Percentiles rank a stretch among this genome's conserved stretches.
These are phyloP conservation scores for Tylopilus subfusipes DNA, from an alignment of 768 basidiomycete species.

Conservation along the genomic window DNA sequence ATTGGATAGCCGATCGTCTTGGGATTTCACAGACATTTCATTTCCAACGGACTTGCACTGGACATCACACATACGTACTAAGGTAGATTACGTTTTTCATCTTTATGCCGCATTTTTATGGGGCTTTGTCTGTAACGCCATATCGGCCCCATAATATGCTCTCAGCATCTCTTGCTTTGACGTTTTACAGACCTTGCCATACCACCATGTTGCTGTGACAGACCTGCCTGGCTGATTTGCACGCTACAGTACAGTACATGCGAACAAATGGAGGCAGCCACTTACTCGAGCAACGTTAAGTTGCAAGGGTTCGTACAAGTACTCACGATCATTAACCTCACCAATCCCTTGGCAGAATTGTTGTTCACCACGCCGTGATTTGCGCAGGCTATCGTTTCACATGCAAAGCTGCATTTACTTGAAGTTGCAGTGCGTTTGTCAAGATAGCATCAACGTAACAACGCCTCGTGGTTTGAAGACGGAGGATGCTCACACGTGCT, in stretches of 20 bases:
- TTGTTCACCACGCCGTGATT: too few relatives aligned
- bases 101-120: slow-evolving; percentile 23
- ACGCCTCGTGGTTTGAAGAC: not conserved
- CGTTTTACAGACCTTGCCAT: slow-evolving; percentile 4
- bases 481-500: too few relatives aligned
- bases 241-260: not conserved
- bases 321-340: not conserved
- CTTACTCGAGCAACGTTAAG: not conserved
- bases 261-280: slow-evolving; percentile 4
- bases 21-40: slow-evolving; percentile 23
- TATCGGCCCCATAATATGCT: slow-evolving; percentile 19
- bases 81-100: slow-evolving; percentile 23
- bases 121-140: slow-evolving; percentile 13
- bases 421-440: too few relatives aligned
- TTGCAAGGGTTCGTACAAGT: not conserved
- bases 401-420: too few relatives aligned
- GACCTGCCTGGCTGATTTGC: slow-evolving; percentile 3
- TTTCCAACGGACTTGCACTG: slow-evolving; percentile 24
- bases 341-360: not conserved
- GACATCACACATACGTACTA: slow-evolving; percentile 29
- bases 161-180: slow-evolving; percentile 4
- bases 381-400: too few relatives aligned
- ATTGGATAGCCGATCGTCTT: too few relatives aligned
- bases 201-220: slow-evolving; percentile 1
- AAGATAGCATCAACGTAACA: not conserved